phyloP scores from a whole-genome alignment of 164 flowering plant genomes.

The Stephania yunnanensis region DNA sequence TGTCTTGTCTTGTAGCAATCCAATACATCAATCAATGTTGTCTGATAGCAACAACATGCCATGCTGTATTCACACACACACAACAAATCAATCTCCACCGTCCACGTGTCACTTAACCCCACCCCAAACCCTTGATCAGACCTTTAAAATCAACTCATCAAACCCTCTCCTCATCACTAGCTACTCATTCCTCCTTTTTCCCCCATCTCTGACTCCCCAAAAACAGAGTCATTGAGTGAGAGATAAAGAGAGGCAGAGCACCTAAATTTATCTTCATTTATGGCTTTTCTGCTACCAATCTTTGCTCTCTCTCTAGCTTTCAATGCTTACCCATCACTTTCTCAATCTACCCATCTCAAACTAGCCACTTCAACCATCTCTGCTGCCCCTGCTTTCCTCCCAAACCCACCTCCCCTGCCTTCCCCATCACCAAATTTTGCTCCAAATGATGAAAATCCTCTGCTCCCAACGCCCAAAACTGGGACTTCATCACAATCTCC shows the following conservation, averaged over 20 bases:
- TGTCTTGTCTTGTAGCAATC: not conserved
- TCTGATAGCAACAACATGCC: conserved; percentile 22
- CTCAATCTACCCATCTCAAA: conserved; percentile 14
- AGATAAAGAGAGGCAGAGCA: not conserved
- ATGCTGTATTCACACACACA: conserved; percentile 26
- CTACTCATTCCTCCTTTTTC: conserved; percentile 2
- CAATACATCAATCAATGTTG: conserved; percentile 10
- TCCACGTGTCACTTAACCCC: conserved; percentile 25
- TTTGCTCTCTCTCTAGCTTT: conserved; percentile 19
- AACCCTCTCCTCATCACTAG: conserved; percentile 10
- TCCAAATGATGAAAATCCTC: conserved; percentile 47
- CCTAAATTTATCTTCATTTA: conserved; percentile 29
- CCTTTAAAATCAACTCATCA: conserved; percentile 14
- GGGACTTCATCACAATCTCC: conserved; percentile 21
- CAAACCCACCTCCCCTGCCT: conserved; percentile 21
- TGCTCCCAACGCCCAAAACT: conserved; percentile 42
- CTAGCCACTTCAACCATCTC: conserved; percentile 23
- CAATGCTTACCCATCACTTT: conserved; percentile 18
- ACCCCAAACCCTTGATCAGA: conserved; percentile 6
- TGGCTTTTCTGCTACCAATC: conserved; percentile 35
- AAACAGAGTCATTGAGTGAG: conserved; percentile 14
- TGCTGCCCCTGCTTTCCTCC: conserved; percentile 33
- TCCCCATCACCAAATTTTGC: conserved; percentile 27
- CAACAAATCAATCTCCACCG: conserved; percentile 9
- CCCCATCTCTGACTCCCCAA: conserved; percentile 2